Evolutionary conservation across 805 yeast species (phyloP).

Genomic region (Candida methanosorbosa): DNA sequence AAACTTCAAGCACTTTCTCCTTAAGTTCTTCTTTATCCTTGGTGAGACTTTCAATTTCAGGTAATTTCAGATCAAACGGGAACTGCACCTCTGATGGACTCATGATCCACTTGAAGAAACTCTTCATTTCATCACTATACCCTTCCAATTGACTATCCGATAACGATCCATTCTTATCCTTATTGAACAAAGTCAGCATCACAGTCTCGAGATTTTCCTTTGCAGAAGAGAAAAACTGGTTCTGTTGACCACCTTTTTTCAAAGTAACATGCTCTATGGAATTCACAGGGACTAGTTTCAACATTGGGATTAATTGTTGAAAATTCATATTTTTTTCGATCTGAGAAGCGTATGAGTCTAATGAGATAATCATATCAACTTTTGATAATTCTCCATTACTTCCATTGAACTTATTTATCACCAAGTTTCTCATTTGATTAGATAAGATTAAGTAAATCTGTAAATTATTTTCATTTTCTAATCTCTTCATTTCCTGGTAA

Average conservation of each 20-base stretch:
- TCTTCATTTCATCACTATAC: constrained; percentile 3
- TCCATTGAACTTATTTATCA: constrained; percentile 8
- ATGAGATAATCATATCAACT: constrained; percentile 37
- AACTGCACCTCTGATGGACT: constrained; percentile 7
- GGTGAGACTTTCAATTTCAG: constrained; percentile 9
- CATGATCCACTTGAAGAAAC: constrained; percentile 21
- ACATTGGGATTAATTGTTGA: constrained; percentile 28
- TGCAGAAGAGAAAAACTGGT: too few relatives aligned
- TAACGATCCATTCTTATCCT: not conserved
- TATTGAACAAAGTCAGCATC: too few relatives aligned
- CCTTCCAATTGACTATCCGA: too few relatives aligned
- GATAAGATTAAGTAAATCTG: constrained; percentile 36
- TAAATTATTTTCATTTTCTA: constrained; percentile 12
- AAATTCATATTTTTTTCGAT: constrained; percentile 8
- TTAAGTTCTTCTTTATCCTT: constrained; percentile 6
- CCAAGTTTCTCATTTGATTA: constrained; percentile 30
- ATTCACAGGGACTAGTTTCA: constrained; percentile 35
- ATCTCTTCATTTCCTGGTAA: constrained; percentile 9
- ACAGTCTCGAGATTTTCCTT: too few relatives aligned
- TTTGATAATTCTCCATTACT: constrained; percentile 19
- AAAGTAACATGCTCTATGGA: constrained; percentile 41
- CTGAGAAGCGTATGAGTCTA: constrained; percentile 32
- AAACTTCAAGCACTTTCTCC: too few relatives aligned
- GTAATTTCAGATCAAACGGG: constrained; percentile 10
- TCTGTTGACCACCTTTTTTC: too few relatives aligned